Evolutionary conservation across 305 asterid species (phyloP).

Genomic region (Withania somnifera): DNA sequence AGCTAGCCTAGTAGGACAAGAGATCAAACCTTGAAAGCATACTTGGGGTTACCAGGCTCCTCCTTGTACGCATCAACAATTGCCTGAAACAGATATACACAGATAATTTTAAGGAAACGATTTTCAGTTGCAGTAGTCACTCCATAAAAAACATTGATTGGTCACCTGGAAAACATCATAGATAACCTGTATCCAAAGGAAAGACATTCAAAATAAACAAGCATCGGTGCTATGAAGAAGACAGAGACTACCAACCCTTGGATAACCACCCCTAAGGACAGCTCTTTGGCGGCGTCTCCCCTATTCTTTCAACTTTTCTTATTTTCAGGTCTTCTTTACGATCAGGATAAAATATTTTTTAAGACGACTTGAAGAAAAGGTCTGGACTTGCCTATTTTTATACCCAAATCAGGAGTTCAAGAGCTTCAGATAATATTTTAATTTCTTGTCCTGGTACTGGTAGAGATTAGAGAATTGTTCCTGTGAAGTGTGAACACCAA

Average conservation of each 20-base stretch:
- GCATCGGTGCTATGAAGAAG: neutral
- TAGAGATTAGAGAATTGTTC: neutral
- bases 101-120: neutral
- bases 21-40: conserved; percentile 71
- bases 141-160: neutral
- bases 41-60: conserved; percentile 79
- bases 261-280: neutral
- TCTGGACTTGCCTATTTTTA: neutral
- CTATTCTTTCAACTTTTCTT: neutral
- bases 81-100: conserved; percentile 26
- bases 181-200: neutral
- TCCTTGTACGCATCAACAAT: conserved; percentile 89
- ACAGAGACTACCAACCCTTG: neutral
- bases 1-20: neutral
- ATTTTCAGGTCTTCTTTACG: neutral
- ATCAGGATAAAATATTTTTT: neutral
- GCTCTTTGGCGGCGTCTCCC: neutral
- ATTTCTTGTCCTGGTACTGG: neutral
- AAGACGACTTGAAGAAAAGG: neutral
- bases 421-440: neutral
- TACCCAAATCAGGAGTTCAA: neutral
- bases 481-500: neutral
- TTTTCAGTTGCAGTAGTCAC: neutral
- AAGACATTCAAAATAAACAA: neutral
- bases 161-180: neutral